A percentile compares a stretch with the other conserved stretches of the same genome.
These are phyloP conservation scores for Aspergillus glaucus DNA, from an alignment of 2,329 filamentous ascomycete genomes.

Conservation along the genomic window DNA sequence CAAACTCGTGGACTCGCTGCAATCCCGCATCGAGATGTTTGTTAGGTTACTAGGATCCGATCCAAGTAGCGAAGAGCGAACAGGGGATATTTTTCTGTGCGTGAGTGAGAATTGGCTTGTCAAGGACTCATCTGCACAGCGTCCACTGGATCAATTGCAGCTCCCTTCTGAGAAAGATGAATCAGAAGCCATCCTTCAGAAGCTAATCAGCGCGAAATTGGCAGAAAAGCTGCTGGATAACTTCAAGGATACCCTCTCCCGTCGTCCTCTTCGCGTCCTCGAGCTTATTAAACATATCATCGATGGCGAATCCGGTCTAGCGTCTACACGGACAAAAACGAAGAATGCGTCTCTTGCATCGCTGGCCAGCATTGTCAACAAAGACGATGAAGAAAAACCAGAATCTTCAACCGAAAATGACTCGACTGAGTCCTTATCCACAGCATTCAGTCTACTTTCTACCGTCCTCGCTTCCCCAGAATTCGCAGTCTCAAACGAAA, in stretches of 20 bases:
- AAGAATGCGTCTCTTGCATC: conserved; percentile 27
- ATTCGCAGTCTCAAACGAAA: conserved; percentile 27
- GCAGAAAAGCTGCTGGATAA: conserved; percentile 36
- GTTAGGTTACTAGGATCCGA: conserved; percentile 31
- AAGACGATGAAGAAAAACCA: conserved; percentile 10
- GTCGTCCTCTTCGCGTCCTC: conserved; percentile 33
- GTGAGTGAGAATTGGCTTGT: conserved; percentile 38
- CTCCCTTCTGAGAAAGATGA: conserved; percentile 16
- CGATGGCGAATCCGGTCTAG: conserved; percentile 27
- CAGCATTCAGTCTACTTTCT: conserved; percentile 38
- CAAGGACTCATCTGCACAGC: conserved; percentile 11
- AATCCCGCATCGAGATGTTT: conserved; percentile 33
- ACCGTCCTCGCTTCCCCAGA: conserved; percentile 38
- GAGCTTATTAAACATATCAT: conserved; percentile 38
- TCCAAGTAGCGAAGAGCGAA: conserved; percentile 34
- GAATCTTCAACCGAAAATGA: conserved; percentile 14
- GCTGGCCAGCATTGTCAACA: conserved; percentile 28
- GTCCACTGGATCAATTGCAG: conserved; percentile 6
- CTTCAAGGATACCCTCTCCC: conserved; percentile 38
- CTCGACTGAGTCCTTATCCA: conserved; percentile 31
- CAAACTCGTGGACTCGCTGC: conserved; percentile 27
- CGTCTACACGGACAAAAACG: conserved; percentile 4
- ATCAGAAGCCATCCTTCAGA: conserved; percentile 25
- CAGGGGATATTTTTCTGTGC: conserved; percentile 37
- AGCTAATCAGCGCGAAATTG: conserved; percentile 36